These are phyloP conservation scores for Saccharomycopsis capsularis DNA, from an alignment of 805 yeast genomes.

Conservation along the genomic window DNA sequence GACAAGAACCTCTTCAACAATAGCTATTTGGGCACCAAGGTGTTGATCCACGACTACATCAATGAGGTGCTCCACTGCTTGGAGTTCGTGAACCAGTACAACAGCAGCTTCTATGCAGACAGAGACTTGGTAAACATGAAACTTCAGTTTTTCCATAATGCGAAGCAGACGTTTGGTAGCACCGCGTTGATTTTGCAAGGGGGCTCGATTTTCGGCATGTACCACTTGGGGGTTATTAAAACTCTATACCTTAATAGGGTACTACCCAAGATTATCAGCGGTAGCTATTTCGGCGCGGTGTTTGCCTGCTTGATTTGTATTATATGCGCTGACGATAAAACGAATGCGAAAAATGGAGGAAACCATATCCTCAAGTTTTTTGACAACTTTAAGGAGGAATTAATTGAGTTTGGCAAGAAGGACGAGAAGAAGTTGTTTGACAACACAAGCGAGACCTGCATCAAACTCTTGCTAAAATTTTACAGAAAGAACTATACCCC, in stretches of 20 bases:
- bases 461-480: slow-evolving; percentile 8
- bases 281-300: slow-evolving; percentile 90
- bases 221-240: slow-evolving; percentile 88
- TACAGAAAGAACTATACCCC: slow-evolving; percentile 73
- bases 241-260: slow-evolving; percentile 70
- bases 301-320: slow-evolving; percentile 77
- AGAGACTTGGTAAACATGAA: slow-evolving; percentile 39
- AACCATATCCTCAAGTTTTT: not conserved
- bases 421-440: slow-evolving; percentile 8
- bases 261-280: slow-evolving; percentile 80
- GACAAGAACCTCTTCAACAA: slow-evolving; percentile 72
- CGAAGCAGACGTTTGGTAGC: slow-evolving; percentile 79
- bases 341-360: not conserved
- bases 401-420: slow-evolving; percentile 3
- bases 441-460: slow-evolving; percentile 1
- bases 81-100: slow-evolving; percentile 42
- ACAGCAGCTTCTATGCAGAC: slow-evolving; percentile 26
- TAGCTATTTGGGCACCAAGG: slow-evolving; percentile 82
- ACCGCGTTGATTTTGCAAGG: slow-evolving; percentile 92
- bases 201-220: slow-evolving; percentile 88
- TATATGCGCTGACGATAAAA: not conserved
- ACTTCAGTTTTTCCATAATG: slow-evolving; percentile 76
- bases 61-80: slow-evolving; percentile 67
- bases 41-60: slow-evolving; percentile 80
- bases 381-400: slow-evolving; percentile 3